Conservation (phyloP, 169 alveolate genomes). For the Plasmodium relictum region DNA sequence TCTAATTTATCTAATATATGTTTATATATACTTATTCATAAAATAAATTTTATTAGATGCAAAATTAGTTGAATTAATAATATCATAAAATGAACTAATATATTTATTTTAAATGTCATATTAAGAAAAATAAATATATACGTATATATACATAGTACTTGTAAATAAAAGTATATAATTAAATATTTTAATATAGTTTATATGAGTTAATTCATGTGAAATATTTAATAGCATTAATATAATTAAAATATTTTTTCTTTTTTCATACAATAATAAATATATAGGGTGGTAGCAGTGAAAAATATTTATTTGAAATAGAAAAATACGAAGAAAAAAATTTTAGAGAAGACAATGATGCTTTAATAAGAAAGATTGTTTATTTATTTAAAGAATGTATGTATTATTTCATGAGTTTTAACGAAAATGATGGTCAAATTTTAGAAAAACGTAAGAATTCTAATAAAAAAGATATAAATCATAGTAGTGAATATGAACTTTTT, state of each 20-base stretch:
- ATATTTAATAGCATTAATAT: background rate
- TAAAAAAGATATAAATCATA: conserved; percentile 53
- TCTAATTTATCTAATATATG: background rate
- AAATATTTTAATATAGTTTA: background rate
- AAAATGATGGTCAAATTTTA: conserved; percentile 39
- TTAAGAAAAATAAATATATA: background rate
- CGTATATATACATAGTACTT: background rate
- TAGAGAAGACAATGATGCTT: conserved; percentile 19
- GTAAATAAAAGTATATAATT: background rate
- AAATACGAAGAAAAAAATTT: conserved; percentile 34
- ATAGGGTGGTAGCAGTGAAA: conserved; percentile 8
- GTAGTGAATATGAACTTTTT: conserved; percentile 58
- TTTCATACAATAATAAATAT: background rate
- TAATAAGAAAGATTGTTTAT: conserved; percentile 44
- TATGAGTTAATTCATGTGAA: background rate
- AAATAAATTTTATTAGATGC: background rate
- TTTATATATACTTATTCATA: background rate
- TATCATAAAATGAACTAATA: background rate
- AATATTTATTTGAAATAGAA: conserved; percentile 51
- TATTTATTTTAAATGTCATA: background rate
- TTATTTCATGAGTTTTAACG: conserved; percentile 69
- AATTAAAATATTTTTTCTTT: background rate
- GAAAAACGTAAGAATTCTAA: conserved; percentile 21
- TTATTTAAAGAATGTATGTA: conserved; percentile 71
- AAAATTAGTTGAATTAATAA: background rate